A percentile compares a stretch with the other conserved stretches of the same genome.
phyloP scores from a whole-genome alignment of 495 filamentous ascomycete genomes.

The Bacidia rubella region DNA sequence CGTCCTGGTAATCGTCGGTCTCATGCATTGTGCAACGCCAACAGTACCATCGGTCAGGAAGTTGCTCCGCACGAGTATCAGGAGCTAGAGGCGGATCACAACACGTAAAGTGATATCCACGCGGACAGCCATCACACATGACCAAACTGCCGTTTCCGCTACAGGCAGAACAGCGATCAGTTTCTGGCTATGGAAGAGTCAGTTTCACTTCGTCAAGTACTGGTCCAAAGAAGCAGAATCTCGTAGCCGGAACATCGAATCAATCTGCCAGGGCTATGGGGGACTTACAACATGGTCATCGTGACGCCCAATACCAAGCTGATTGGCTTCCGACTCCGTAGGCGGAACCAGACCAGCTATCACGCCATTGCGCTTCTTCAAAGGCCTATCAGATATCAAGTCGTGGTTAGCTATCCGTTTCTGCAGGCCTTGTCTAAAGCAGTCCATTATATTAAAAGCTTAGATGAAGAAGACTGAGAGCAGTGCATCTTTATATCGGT shows the following conservation, averaged over 20 bases:
- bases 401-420: neutral
- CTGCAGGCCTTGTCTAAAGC: neutral
- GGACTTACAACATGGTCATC: constrained; percentile 29
- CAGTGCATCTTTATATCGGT: no score
- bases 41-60: constrained; percentile 74
- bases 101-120: constrained; percentile 78
- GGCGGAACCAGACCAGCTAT: constrained; percentile 26
- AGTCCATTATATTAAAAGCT: neutral
- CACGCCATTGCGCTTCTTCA: constrained; percentile 27
- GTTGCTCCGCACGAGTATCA: constrained; percentile 46
- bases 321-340: constrained; percentile 22
- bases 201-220: neutral
- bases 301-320: constrained; percentile 20
- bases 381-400: constrained; percentile 17
- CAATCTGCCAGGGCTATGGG: neutral
- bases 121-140: constrained; percentile 82
- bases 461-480: neutral
- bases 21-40: constrained; percentile 27
- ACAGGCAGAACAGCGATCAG: constrained; percentile 77
- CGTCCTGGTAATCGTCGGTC: constrained; percentile 14
- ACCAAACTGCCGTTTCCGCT: constrained; percentile 67
- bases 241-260: no score
- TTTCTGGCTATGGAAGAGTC: constrained; percentile 54
- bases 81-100: constrained; percentile 72
- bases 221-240: neutral